Evolutionary conservation across 2,329 filamentous ascomycete species (phyloP), one percentile per base, ranked within the genome.

Genomic region (Botrytis paeoniae): DNA sequence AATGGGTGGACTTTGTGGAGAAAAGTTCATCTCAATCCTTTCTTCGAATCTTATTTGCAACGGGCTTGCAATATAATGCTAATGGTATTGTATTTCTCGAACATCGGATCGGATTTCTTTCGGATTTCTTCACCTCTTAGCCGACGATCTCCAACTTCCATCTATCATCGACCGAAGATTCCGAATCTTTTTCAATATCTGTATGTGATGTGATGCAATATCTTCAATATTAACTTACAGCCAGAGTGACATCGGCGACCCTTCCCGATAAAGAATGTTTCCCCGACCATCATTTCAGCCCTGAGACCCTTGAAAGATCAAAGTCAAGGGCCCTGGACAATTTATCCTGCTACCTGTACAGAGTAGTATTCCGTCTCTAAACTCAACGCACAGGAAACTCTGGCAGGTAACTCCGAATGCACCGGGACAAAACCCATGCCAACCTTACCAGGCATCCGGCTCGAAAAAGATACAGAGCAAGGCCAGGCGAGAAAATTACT

Each of bases 181-280:
- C 64, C 64, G 45, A 54, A 22, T 16, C 12, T 10, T 39, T 29
- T 29, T 22, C 45, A 54, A 54, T 29, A 39, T 63, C 37, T 63
- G 51, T 54, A 29, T 14, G 16, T 29, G 12, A 66, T 29, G 41
- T 32, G 41, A 64, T 45, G 39, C 39, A 45, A 45, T 32, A 57
- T 29, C 60, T 51, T 37, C 22, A 66, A 51, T 51, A 39, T 66
- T 29, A n/a, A 39, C 45, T 25, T 39, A 20, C 29, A 4, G 9
- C n/a, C 22, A 18, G 45, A 10, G 64, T 68, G 29, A 68, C 65
- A 57, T 68, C 65, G 65, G 65, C 65, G 65, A 68, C 48, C 48
- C 48, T 16, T 41, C 48, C 65, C 7, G 12, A 32, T 32, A 20
- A 32, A 57, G 48, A 68, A 41, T 18, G n/a, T 57, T 57, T 32